Evolutionary conservation across 345 rosid genomes (phyloP).

Genomic region (Salix udensis): DNA sequence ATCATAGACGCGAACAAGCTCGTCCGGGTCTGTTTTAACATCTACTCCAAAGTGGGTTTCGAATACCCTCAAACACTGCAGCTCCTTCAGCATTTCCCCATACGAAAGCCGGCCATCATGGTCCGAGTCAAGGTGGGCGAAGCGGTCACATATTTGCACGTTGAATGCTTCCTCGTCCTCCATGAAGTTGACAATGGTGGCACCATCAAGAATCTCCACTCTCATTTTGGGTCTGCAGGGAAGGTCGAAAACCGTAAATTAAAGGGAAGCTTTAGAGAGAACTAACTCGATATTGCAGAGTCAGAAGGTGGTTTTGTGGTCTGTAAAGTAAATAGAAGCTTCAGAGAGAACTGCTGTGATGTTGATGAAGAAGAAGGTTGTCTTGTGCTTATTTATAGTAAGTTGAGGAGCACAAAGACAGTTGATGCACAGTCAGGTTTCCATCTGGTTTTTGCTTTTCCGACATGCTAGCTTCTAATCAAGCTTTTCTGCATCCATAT

Average conservation of each 20-base stretch:
- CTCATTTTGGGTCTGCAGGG: conserved; percentile 25
- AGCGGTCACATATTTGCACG: conserved; percentile 17
- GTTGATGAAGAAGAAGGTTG: not conserved
- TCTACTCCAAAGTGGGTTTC: conserved; percentile 41
- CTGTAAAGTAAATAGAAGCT: not conserved
- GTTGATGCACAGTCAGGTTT: no score
- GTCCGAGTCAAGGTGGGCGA: conserved; percentile 30
- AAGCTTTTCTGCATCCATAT: no score
- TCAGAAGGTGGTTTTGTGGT: not conserved
- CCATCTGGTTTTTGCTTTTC: no score
- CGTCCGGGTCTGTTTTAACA: conserved; percentile 25
- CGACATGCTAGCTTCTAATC: no score
- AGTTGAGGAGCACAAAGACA: not conserved
- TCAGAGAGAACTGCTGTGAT: not conserved
- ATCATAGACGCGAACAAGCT: conserved; percentile 24
- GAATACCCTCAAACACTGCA: conserved; percentile 36
- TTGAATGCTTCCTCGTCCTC: conserved; percentile 46
- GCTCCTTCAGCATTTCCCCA: conserved; percentile 42
- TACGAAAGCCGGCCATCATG: conserved; percentile 40
- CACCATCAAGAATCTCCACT: conserved; percentile 35
- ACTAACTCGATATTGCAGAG: not conserved
- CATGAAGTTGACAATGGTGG: conserved; percentile 37
- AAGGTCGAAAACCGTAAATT: not conserved
- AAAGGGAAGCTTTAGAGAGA: not conserved
- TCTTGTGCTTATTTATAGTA: not conserved